Percentiles rank a stretch among this genome's conserved stretches.
Conservation (phyloP, 2,329 filamentous ascomycete species). For the Trichophyton verrucosum region DNA sequence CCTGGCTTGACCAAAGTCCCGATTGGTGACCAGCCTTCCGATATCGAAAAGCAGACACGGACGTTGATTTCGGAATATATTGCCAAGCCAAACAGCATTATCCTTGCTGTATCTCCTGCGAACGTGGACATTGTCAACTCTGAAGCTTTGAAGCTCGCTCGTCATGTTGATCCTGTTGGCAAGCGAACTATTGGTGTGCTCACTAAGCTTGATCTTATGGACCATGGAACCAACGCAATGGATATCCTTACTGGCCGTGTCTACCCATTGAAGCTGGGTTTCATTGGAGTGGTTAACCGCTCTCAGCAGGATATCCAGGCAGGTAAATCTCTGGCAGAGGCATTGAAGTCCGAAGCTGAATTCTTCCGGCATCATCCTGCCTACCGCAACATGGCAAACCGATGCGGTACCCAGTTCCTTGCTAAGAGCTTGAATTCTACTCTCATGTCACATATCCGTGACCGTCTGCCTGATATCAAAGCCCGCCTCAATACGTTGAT, state of each 20-base stretch:
- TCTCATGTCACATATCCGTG: constrained; percentile 90
- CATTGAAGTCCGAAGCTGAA: constrained; percentile 75
- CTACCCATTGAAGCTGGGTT: constrained; percentile 91
- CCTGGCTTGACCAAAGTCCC: constrained; percentile 95
- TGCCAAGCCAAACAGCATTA: constrained; percentile 95
- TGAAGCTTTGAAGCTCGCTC: constrained; percentile 87
- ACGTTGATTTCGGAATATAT: constrained; percentile 97
- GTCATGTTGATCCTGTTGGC: constrained; percentile 91
- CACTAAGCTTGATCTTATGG: constrained; percentile 96
- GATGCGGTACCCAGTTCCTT: constrained; percentile 87
- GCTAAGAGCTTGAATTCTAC: constrained; percentile 92
- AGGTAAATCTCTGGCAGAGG: constrained; percentile 88
- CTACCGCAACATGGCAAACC: constrained; percentile 86
- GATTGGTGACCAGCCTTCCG: constrained; percentile 91
- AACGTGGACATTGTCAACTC: constrained; percentile 99
- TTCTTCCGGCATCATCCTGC: constrained; percentile 97
- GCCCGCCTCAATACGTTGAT: constrained; percentile 93
- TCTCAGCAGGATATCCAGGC: constrained; percentile 97
- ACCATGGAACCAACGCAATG: constrained; percentile 93
- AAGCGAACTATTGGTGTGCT: constrained; percentile 91
- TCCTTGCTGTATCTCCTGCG: constrained; percentile 89
- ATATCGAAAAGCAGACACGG: constrained; percentile 97
- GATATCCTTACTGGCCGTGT: constrained; percentile 96
- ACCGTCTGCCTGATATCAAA: constrained; percentile 94
- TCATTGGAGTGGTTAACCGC: constrained; percentile 94